Evolutionary conservation across 176 grass and related monocot species (phyloP).

Genomic region (Musa troglodytarum): DNA sequence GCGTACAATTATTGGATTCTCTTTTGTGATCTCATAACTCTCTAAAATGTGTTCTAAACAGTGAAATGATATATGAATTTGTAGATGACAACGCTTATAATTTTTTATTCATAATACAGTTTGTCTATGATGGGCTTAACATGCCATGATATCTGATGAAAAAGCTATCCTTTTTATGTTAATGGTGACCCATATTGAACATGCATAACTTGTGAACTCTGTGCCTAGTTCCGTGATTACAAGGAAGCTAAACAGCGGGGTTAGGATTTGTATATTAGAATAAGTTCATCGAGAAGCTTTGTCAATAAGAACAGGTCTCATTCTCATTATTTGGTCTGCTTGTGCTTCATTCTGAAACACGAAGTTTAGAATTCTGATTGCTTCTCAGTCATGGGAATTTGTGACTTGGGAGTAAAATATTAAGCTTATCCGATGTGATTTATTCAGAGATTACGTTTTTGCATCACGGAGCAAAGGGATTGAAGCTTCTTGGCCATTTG

Average conservation of each 20-base stretch:
- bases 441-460: constrained; percentile 24
- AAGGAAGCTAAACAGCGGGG: not conserved
- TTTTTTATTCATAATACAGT: not conserved
- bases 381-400: not conserved
- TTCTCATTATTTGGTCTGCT: not conserved
- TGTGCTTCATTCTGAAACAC: not conserved
- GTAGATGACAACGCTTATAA: not conserved
- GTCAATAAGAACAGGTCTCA: not conserved
- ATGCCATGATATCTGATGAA: not conserved
- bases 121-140: not conserved
- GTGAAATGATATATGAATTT: not conserved
- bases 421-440: no score
- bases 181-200: not conserved
- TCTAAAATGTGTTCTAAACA: not conserved
- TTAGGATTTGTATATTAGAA: not conserved
- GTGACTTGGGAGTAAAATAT: not conserved
- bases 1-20: not conserved
- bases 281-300: not conserved
- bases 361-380: not conserved
- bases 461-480: constrained; percentile 20
- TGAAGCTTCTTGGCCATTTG: constrained; percentile 26
- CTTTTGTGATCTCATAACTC: not conserved
- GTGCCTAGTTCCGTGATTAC: not conserved
- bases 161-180: not conserved
- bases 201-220: not conserved